phyloP scores from a whole-genome alignment of 768 basidiomycete genomes.

The Rhizopogon rudus region DNA sequence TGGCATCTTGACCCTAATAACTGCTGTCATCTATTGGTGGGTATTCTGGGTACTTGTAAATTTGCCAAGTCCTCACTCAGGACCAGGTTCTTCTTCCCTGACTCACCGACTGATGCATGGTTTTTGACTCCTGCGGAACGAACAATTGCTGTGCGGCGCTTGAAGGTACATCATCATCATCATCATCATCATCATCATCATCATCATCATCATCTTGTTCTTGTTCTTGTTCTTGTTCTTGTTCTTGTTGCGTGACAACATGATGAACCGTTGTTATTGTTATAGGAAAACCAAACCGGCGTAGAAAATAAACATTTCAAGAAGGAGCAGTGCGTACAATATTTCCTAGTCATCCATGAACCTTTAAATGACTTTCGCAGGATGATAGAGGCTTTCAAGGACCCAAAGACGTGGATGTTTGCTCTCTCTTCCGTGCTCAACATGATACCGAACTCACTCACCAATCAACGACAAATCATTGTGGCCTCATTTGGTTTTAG shows the following conservation, averaged over 20 bases:
- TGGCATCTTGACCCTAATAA: slow-evolving; percentile 51
- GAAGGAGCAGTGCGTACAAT: slow-evolving; percentile 59
- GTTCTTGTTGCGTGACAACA: neutral
- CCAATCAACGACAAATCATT: slow-evolving; percentile 65
- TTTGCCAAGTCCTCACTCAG: neutral
- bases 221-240: too few species aligned
- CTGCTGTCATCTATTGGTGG: slow-evolving; percentile 52
- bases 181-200: neutral
- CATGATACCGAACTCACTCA: slow-evolving; percentile 65
- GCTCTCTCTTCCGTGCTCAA: slow-evolving; percentile 58
- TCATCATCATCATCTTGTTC: neutral
- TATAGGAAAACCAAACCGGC: slow-evolving; percentile 70
- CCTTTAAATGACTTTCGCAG: slow-evolving; percentile 24
- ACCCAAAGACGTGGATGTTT: slow-evolving; percentile 76
- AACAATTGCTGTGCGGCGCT: slow-evolving; percentile 53
- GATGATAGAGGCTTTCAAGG: slow-evolving; percentile 61
- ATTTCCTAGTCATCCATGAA: neutral
- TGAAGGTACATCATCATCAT: slow-evolving; percentile 39
- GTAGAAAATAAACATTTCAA: slow-evolving; percentile 82
- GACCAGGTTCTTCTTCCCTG: slow-evolving; percentile 61
- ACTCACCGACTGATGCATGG: slow-evolving; percentile 71
- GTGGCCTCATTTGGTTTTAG: slow-evolving; percentile 63
- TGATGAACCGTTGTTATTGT: neutral
- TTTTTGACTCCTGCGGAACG: slow-evolving; percentile 66
- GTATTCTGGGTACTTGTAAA: slow-evolving; percentile 4